These are phyloP conservation scores for Nothopassalora personata DNA, from an alignment of 2,329 filamentous ascomycete species.

Conservation along the genomic window DNA sequence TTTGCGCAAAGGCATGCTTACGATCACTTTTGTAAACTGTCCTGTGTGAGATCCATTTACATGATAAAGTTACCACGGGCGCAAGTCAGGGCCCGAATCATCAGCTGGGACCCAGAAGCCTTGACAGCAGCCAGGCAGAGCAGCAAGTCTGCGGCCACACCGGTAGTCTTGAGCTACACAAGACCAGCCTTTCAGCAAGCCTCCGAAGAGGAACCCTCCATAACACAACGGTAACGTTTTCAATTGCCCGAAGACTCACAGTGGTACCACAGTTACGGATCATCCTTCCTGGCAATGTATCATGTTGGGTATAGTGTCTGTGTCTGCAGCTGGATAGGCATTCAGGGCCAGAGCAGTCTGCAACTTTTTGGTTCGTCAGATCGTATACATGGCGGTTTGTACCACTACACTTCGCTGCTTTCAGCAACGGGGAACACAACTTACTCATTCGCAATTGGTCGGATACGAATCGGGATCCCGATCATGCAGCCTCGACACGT, in stretches of 20 bases:
- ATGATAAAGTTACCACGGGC: neutral
- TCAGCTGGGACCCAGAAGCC: neutral
- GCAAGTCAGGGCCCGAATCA: neutral
- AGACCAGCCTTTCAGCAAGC: constrained; percentile 8
- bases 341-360: constrained; percentile 6
- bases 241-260: neutral
- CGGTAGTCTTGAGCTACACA: constrained; percentile 13
- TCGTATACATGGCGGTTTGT: neutral
- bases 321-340: constrained; percentile 3
- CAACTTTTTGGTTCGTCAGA: neutral
- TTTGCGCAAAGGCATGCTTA: neutral
- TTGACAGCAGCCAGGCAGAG: constrained; percentile 5
- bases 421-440: neutral
- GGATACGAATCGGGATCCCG: neutral
- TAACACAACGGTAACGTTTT: neutral
- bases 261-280: neutral
- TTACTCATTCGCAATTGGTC: constrained; percentile 1
- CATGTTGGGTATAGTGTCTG: neutral
- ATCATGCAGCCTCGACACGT: constrained; percentile 5
- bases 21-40: neutral
- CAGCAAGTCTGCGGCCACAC: constrained; percentile 14
- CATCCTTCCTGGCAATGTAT: neutral
- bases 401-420: neutral
- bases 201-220: constrained; percentile 6
- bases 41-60: neutral